Evolutionary conservation across 495 filamentous ascomycete species (phyloP).

Genomic region (Daldinia loculata): DNA sequence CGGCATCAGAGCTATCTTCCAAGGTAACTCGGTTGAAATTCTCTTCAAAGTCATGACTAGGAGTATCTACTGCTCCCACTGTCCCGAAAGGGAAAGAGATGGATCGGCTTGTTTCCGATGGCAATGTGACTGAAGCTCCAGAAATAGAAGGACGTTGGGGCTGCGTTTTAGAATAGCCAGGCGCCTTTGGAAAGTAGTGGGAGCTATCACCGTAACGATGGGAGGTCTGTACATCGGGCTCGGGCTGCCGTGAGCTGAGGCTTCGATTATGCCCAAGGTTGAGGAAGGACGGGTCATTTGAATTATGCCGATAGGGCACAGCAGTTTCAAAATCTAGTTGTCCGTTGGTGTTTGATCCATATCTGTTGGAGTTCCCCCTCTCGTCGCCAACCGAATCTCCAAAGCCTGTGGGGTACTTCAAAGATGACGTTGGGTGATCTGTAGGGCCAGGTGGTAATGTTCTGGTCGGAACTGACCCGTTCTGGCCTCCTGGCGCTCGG

Average conservation of each 20-base stretch:
- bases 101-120: constrained; percentile 28
- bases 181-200: constrained; percentile 24
- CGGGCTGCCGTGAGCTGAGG: constrained; percentile 31
- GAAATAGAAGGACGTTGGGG: constrained; percentile 39
- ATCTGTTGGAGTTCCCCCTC: constrained; percentile 16
- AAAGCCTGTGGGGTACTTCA: constrained; percentile 21
- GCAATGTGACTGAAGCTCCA: constrained; percentile 15
- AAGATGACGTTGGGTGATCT: constrained; percentile 19
- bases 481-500: constrained; percentile 27
- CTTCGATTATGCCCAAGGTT: constrained; percentile 31
- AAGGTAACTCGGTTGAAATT: constrained; percentile 20
- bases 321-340: constrained; percentile 26
- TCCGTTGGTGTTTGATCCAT: constrained; percentile 17
- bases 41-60: constrained; percentile 32
- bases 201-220: constrained; percentile 27
- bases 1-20: constrained; percentile 25
- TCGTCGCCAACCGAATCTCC: constrained; percentile 31
- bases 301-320: constrained; percentile 36
- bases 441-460: constrained; percentile 36
- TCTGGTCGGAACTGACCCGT: constrained; percentile 18
- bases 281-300: constrained; percentile 33
- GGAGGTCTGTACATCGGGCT: constrained; percentile 20
- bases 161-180: constrained; percentile 17
- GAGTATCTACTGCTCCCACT: constrained; percentile 15
- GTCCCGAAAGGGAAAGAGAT: constrained; percentile 20